Evolutionary conservation across 768 basidiomycete species (phyloP).

Genomic region (Leccinum subtestaceum): DNA sequence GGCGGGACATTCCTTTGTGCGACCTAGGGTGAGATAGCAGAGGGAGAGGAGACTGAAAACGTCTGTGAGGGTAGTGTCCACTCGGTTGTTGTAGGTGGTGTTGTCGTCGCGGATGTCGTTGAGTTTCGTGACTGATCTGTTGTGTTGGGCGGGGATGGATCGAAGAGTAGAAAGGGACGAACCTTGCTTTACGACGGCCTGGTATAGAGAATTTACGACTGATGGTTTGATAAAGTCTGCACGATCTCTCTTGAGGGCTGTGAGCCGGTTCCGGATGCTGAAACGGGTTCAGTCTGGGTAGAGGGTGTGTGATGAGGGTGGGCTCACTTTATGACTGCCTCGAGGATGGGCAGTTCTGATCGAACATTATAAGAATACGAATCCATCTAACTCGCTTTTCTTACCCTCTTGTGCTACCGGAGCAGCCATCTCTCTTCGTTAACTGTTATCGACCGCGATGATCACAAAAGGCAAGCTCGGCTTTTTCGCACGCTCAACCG

Average conservation of each 20-base stretch:
- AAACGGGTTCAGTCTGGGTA: slow-evolving; percentile 18
- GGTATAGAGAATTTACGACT: slow-evolving; percentile 92
- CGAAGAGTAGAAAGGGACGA: slow-evolving; percentile 15
- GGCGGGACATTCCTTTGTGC: slow-evolving; percentile 90
- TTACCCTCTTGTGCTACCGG: slow-evolving; percentile 80
- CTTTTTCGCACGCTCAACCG: slow-evolving; percentile 34
- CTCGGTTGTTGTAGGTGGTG: slow-evolving; percentile 58
- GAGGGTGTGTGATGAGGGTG: slow-evolving; percentile 18
- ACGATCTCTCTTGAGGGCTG: slow-evolving; percentile 90
- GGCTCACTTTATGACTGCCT: slow-evolving; percentile 82
- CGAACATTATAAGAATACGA: slow-evolving; percentile 20
- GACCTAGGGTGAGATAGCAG: slow-evolving; percentile 97
- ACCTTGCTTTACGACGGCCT: slow-evolving; percentile 93
- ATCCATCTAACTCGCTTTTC: not conserved
- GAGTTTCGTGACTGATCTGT: slow-evolving; percentile 71
- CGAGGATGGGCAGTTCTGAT: slow-evolving; percentile 88
- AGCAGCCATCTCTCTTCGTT: slow-evolving; percentile 48
- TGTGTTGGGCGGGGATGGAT: not conserved
- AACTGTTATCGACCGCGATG: slow-evolving; percentile 18
- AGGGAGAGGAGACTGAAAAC: slow-evolving; percentile 94
- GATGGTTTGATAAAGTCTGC: slow-evolving; percentile 90
- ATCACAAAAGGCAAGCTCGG: slow-evolving; percentile 33
- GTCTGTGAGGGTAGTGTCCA: slow-evolving; percentile 94
- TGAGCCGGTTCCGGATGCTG: slow-evolving; percentile 93
- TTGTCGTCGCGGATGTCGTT: slow-evolving; percentile 86